A percentile compares a stretch with the other conserved stretches of the same genome.
Conservation (phyloP, 1,284 basidiomycete genomes). For the Ustilago sp. region DNA sequence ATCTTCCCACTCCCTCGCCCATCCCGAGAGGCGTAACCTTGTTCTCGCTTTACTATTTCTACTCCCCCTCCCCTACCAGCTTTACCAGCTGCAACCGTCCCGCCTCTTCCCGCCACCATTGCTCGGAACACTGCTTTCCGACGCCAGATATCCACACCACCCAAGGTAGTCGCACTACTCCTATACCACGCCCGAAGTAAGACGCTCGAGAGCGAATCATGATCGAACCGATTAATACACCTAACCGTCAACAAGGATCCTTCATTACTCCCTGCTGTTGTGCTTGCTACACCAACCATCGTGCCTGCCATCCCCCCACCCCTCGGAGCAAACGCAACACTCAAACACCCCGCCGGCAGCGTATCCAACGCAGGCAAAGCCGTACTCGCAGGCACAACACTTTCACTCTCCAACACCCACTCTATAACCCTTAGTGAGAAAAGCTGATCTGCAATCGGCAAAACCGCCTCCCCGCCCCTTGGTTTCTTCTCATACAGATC, state of each 20-base stretch:
- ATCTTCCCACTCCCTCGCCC: slow-evolving; percentile 55
- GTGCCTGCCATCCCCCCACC: not conserved
- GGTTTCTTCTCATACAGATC: slow-evolving; percentile 52
- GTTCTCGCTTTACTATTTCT: slow-evolving; percentile 50
- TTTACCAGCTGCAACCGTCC: slow-evolving; percentile 47
- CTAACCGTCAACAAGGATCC: slow-evolving; percentile 33
- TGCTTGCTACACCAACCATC: not conserved
- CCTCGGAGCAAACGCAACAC: slow-evolving; percentile 26
- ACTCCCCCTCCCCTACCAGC: slow-evolving; percentile 23
- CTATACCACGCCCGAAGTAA: slow-evolving; percentile 43
- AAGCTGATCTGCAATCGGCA: slow-evolving; percentile 25
- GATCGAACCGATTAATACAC: slow-evolving; percentile 49
- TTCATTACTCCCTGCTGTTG: not conserved
- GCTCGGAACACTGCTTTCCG: slow-evolving; percentile 47
- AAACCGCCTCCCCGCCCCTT: slow-evolving; percentile 22
- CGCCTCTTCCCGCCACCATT: slow-evolving; percentile 56
- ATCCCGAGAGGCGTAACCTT: slow-evolving; percentile 47
- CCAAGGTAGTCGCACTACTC: not conserved
- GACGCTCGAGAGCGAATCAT: slow-evolving; percentile 38
- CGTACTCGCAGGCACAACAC: slow-evolving; percentile 15
- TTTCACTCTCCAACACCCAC: slow-evolving; percentile 40
- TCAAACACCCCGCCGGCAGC: slow-evolving; percentile 26
- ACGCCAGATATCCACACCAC: slow-evolving; percentile 44
- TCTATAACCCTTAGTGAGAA: slow-evolving; percentile 36
- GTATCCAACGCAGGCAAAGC: slow-evolving; percentile 38